Evolutionary conservation across 805 yeast species (phyloP), one percentile per base, ranked within the genome.

Genomic region (Vanderwaltozyma polyspora): DNA sequence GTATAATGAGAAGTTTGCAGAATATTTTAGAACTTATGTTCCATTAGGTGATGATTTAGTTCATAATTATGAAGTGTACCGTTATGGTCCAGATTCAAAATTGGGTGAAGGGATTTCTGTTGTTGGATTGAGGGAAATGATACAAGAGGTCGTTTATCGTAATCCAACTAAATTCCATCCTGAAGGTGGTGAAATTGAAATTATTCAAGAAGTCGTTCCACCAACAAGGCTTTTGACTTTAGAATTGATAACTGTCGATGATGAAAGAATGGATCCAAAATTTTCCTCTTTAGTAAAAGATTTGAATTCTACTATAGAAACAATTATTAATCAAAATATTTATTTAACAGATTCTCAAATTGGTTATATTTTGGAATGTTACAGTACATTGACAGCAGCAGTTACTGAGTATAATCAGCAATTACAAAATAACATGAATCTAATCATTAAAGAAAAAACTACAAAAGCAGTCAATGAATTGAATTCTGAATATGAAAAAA

Each of bases 11-110:
- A 63, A 70, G 13, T 67, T 77, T 51, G 76, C 73, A 44, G 83
- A 79, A 44, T 43, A 64, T 30, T 79, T 76, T 55, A 64, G 75
- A 16, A 76, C 76, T 43, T 70, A 69, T 38, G 70, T 79, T 29
- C 91, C 91, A 14, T 64, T 68, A 33, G 82, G 76, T 25, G 80
- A 75, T 45, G 56, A 58, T 16, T 57, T 70, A 21, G 67, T 78
- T 21, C 71, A 72, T 34, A 46, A 52, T 7, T 60, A 69, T 34
- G 82, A 34, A 21, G 23, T 27, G 8, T 34, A 29, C n/a, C 24
- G 16, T 28, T 28, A 28, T n/a, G 16, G 17, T 6, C 29, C 15
- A 17, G 13, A 12, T 3, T 24, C 23, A 14, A n/a, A 29, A 12
- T 11, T 25, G 12, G 25, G 18, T 32, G 22, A 21, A 3, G 6